Conservation (phyloP, 192 early-diverging fungal genomes). For the Coemansia sp. region DNA sequence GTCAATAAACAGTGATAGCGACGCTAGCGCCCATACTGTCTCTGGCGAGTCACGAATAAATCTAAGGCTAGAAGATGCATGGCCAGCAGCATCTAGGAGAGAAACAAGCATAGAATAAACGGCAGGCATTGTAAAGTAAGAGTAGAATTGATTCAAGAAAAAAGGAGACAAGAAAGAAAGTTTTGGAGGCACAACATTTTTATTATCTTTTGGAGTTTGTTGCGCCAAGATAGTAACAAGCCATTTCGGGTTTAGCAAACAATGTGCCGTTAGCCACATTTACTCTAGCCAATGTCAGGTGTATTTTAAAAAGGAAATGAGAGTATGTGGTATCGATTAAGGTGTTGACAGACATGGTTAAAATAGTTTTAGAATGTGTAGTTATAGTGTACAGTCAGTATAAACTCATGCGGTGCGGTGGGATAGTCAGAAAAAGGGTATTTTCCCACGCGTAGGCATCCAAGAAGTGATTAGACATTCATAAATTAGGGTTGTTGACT, state of each 20-base stretch:
- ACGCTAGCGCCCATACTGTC: conserved; percentile 35
- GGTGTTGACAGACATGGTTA: not conserved
- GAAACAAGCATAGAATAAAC: conserved; percentile 2
- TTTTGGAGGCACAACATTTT: not conserved
- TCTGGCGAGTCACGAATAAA: conserved; percentile 11
- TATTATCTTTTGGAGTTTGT: not conserved
- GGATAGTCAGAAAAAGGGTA: not conserved
- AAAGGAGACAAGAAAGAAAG: not conserved
- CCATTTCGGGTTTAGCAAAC: not conserved
- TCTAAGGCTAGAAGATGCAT: not conserved
- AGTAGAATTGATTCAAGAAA: not conserved
- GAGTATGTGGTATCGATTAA: not conserved
- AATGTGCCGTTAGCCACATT: not conserved
- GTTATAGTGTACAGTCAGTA: not conserved
- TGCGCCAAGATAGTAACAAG: not conserved
- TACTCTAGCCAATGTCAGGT: not conserved
- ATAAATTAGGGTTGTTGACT: not conserved
- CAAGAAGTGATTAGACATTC: not conserved
- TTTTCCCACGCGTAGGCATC: not conserved
- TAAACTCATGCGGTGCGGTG: no score
- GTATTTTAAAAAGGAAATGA: not conserved
- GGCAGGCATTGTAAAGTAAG: not conserved
- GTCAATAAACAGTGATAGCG: conserved; percentile 36
- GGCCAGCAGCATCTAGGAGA: not conserved
- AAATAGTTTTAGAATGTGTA: not conserved